phyloP scores from a whole-genome alignment of 2,329 filamentous ascomycete genomes.

The Penicillium palitans region DNA sequence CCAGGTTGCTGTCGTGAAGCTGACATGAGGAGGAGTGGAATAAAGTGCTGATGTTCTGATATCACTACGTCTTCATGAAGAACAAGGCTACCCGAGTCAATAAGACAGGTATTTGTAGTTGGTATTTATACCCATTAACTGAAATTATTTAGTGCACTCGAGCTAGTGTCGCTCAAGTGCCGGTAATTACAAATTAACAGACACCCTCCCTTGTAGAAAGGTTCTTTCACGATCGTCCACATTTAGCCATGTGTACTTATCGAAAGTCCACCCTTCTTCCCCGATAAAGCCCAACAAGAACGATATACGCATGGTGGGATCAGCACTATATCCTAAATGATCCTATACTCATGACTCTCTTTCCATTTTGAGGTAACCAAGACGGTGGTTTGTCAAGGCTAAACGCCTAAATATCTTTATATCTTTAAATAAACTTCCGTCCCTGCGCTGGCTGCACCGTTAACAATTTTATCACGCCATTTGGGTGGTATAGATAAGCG shows the following conservation, averaged over 20 bases:
- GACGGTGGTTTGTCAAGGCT: background rate
- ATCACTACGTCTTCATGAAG: background rate
- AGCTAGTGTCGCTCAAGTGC: background rate
- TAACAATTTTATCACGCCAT: background rate
- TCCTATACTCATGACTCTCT: background rate
- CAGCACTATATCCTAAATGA: background rate
- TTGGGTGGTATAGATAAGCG: background rate
- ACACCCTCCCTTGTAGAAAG: background rate
- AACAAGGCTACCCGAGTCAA: background rate
- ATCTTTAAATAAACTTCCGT: background rate
- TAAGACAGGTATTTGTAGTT: background rate
- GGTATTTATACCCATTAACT: conserved; percentile 1
- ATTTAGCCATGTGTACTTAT: background rate
- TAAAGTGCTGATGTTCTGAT: background rate
- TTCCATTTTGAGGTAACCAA: background rate
- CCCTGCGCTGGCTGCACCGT: background rate
- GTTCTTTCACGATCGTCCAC: background rate
- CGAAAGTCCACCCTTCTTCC: background rate
- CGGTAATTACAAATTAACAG: conserved; percentile 2
- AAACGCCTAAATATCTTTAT: background rate
- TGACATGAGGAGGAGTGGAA: background rate
- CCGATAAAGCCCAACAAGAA: background rate
- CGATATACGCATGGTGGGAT: background rate
- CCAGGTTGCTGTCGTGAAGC: conserved; percentile 10
- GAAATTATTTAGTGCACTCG: background rate